phyloP scores from a whole-genome alignment of 2,329 filamentous ascomycete species.

The Phyllosticta citrichinensis region DNA sequence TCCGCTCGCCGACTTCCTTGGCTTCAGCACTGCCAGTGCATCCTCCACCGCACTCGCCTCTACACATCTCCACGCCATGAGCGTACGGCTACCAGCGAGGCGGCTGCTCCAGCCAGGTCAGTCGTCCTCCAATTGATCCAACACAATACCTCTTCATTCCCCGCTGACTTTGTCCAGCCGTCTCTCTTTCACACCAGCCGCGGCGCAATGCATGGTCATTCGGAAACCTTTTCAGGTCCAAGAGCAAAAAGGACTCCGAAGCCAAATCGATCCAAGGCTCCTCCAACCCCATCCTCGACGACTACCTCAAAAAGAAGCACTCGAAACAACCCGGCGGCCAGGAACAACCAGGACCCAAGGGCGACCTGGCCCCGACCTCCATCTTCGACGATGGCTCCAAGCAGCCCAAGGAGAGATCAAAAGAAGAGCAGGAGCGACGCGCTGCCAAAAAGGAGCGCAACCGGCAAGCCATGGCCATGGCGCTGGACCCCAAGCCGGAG shows the following conservation, averaged over 20 bases:
- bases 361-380: slow-evolving; percentile 39
- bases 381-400: slow-evolving; percentile 40
- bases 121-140: slow-evolving; percentile 12
- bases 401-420: not conserved
- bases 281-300: slow-evolving; percentile 52
- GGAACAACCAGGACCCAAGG: slow-evolving; percentile 18
- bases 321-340: not conserved
- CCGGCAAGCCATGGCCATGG: slow-evolving; percentile 47
- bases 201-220: slow-evolving; percentile 2
- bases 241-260: not conserved
- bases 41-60: not conserved
- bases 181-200: slow-evolving; percentile 4
- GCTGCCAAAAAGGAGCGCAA: slow-evolving; percentile 17
- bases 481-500: slow-evolving; percentile 65
- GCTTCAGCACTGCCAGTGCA: not conserved
- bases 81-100: slow-evolving; percentile 52
- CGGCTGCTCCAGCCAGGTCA: slow-evolving; percentile 52
- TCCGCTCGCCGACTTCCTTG: not conserved
- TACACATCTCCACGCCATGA: slow-evolving; percentile 43
- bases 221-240: not conserved
- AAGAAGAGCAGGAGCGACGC: slow-evolving; percentile 11
- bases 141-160: not conserved
- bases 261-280: slow-evolving; percentile 2
- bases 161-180: slow-evolving; percentile 1
- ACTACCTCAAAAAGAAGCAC: slow-evolving; percentile 31